Base-by-base conservation (phyloP, 1,284 basidiomycete genomes). In the Sporisorium graminicola region DNA sequence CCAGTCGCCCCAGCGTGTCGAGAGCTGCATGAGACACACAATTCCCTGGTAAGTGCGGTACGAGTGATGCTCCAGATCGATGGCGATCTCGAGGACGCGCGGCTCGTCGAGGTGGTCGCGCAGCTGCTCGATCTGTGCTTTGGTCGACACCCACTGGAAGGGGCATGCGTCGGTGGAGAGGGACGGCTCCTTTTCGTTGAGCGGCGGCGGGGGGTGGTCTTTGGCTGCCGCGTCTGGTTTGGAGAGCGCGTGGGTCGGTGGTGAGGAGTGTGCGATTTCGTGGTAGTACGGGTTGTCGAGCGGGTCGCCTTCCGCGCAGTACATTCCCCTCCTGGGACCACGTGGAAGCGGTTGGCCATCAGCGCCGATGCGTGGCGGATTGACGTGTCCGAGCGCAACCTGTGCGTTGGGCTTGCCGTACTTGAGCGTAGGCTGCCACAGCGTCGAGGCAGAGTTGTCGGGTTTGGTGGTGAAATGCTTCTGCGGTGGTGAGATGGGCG, bases 51-150 rank as follows among this genome's bases (percentile, higher is more conserved):
- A 98, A 5, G 91, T 91, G 52, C 94, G 89, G 81, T 92, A 93
- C 75, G 90, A 91, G 87, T 98, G 95, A 83, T 98, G 92, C 86
- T 99, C 96, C 50, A 99, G 88, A 86, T 99, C 96, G 42, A 99
- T 89, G 1, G 96, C 96, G 58, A 99, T 91, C 86, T 97, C 95
- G 47, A 87, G 88, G n/a, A 89, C 89, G 13, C 78, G 78, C 6
- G 68, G 71, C 13, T 86, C 84, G 42, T 90, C 58, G 26, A 86
- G 77, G 55, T 86, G 85, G n/a, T 89, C 88, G 5, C 94, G 87
- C 89, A 97, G 91, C 22, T 79, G 82, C 3, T 89, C 86, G 43
- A 97, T 88, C 14, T 87, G 87, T 13, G 87, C 86, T 0, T 88
- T 82, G 3, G 91, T 92, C 10, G 90, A 89, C 10, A 98, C 89